Evolutionary conservation across 202 grass and related monocot genomes (phyloP), one percentile per base, ranked within the genome.

Genomic region (Setaria italica): DNA sequence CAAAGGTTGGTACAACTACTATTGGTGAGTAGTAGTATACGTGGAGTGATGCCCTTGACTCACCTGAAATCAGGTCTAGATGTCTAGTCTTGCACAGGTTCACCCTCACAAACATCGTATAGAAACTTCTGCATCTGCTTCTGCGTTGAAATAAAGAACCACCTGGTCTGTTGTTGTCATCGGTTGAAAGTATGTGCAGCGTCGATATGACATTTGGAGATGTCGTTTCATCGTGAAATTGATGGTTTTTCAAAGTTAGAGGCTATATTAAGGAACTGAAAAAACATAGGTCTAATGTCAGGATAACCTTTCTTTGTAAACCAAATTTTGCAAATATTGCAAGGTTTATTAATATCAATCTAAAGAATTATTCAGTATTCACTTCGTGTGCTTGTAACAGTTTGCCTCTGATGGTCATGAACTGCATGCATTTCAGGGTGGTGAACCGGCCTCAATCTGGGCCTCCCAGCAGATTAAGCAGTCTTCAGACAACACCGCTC

Each of bases 381-480:
- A 19, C 19, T n/a, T 48, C 10, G 6, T 49, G 19, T 70, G n/a
- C 32, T 17, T 82, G 29, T 42, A 50, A 85, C 2, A n/a, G 39
- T 19, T 9, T 57, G 11, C 47, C 13, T 70, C 84, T 82, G 16
- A 47, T 0, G 17, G 10, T 72, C 34, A 13, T 80, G 51, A 68
- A 65, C 62, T 88, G 43, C 43, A 41, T n/a, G 33, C 15, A 57
- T 87, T 58, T 70, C 86, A 99, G 97, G 97, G 94, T 14, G 97
- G 90, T 54, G 94, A 96, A 60, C 94, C 97, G 9, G 72, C 88
- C 46, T 97, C 97, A 9, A 91, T 97, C 20, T 99, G 97, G 97
- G 70, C 87, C 32, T 91, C 90, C 15, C 68, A 80, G 74, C 90
- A 89, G 37, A 84, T 88, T 63, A 85, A 90, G 70, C 88, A 89